Base-by-base conservation (phyloP, 1,139 yeast genomes). In the Geotrichum europaeum region DNA sequence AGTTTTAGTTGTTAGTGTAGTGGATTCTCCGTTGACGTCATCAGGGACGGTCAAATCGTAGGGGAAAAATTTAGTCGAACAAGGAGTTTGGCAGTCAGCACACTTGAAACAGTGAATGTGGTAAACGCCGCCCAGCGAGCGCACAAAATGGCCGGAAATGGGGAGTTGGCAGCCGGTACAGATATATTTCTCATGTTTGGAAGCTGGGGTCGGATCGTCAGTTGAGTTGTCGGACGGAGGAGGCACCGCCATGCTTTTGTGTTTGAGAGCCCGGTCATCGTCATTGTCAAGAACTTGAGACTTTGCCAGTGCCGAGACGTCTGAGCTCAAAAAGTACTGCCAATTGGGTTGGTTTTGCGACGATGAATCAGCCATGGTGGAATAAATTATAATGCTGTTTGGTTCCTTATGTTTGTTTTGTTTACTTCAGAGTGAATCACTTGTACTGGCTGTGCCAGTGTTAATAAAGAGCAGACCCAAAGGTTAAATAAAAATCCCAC, bases 91-190 rank as follows among this genome's bases (percentile, higher is more conserved):
- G 76, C 98, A 92, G 69, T 88, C 96, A 65, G 83, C 78, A 73
- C 99, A 92, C 7, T 84, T 81, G 72, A 92, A 91, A 73, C 99
- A 92, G 52, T 87, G 87, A 43, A 91, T 88, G 72, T 92, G 99
- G 71, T 82, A 92, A 4, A 90, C 85, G 58, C 81, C 80, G 55
- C 85, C 86, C 67, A 92, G 78, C 0, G 98, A 98, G 60, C 96
- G 81, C 1, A 92, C 95, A 67, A 89, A 85, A 66, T 89, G 94
- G 10, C 96, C 95, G 1, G 86, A 80, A 51, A 91, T 88, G 40
- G 84, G 84, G 56, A 79, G 74, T 1, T 81, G 81, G 75, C 97
- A 91, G 56, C 80, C 79, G 45, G 81, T 78, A 73, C 96, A 88
- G 59, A 18, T 64, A 61, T 51, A 61, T 62, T 56, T 61, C 53